Percentiles rank a stretch among this genome's conserved stretches.
These are phyloP conservation scores for Tinospora cordifolia DNA, from an alignment of 164 flowering plant genomes.

Conservation along the genomic window DNA sequence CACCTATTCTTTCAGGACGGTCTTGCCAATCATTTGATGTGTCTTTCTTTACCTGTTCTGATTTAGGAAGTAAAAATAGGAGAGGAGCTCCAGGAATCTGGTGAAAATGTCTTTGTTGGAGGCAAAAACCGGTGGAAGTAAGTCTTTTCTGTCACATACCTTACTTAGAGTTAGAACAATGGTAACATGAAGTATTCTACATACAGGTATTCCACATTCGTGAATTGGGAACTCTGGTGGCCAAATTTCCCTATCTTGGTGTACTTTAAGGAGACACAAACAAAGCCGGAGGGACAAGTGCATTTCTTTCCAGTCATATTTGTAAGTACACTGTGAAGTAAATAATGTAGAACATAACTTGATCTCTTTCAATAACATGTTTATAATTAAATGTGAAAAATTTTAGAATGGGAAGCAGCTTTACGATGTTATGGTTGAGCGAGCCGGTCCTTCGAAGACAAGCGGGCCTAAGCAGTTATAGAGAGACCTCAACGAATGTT, in stretches of 20 bases:
- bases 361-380: not conserved
- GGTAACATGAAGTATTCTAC: not conserved
- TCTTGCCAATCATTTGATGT: not conserved
- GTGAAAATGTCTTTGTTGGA: conserved; percentile 90
- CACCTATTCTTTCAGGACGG: no score
- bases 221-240: conserved; percentile 99
- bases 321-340: conserved; percentile 54
- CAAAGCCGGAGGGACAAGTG: conserved; percentile 92
- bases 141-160: conserved; percentile 21
- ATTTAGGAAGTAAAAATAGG: conserved; percentile 85
- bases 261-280: conserved; percentile 87
- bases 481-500: not conserved
- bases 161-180: not conserved
- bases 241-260: conserved; percentile 84
- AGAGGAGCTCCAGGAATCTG: conserved; percentile 69
- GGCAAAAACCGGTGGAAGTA: conserved; percentile 97
- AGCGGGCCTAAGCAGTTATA: conserved; percentile 58
- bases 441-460: conserved; percentile 91
- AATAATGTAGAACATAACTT: not conserved
- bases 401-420: conserved; percentile 82
- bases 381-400: not conserved
- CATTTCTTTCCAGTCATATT: conserved; percentile 92
- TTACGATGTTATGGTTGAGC: conserved; percentile 88
- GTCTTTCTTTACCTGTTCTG: not conserved
- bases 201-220: conserved; percentile 73